These are phyloP conservation scores for Pichia sp. DNA, from an alignment of 1,139 yeast genomes.

Conservation along the genomic window DNA sequence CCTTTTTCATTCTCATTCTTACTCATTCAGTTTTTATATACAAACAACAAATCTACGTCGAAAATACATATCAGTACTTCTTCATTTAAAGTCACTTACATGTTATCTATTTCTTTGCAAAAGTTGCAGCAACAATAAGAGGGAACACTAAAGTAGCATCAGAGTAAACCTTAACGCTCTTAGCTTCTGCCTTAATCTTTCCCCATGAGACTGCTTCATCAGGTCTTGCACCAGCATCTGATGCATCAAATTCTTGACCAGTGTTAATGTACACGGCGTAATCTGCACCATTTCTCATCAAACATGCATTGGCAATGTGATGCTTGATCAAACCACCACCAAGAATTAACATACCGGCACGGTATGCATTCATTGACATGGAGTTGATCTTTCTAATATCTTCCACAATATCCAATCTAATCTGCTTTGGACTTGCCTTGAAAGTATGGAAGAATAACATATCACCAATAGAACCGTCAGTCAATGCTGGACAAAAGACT, in stretches of 20 bases:
- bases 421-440: slow-evolving; percentile 83
- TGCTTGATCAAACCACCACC: slow-evolving; percentile 98
- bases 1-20: too few species aligned
- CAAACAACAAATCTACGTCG: too few species aligned
- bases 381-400: slow-evolving; percentile 89
- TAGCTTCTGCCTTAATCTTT: slow-evolving; percentile 91
- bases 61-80: too few species aligned
- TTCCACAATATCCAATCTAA: slow-evolving; percentile 85
- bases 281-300: slow-evolving; percentile 99
- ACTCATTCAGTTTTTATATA: too few species aligned
- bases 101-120: slow-evolving; percentile 52
- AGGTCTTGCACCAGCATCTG: slow-evolving; percentile 99
- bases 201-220: slow-evolving; percentile 99
- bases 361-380: slow-evolving; percentile 91
- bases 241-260: slow-evolving; percentile 98
- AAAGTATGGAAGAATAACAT: slow-evolving; percentile 98
- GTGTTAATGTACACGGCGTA: slow-evolving; percentile 95
- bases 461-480: slow-evolving; percentile 98
- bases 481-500: slow-evolving; percentile 91
- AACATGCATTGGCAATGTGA: slow-evolving; percentile 94
- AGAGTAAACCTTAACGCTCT: slow-evolving; percentile 84
- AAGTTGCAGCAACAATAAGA: slow-evolving; percentile 93
- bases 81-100: not conserved
- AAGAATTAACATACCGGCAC: slow-evolving; percentile 90
- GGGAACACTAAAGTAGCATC: slow-evolving; percentile 98